A percentile compares a stretch with the other conserved stretches of the same genome.
Evolutionary conservation across 192 early-diverging fungal genomes (phyloP).

Genomic region (Lunasporangiospora selenospora): DNA sequence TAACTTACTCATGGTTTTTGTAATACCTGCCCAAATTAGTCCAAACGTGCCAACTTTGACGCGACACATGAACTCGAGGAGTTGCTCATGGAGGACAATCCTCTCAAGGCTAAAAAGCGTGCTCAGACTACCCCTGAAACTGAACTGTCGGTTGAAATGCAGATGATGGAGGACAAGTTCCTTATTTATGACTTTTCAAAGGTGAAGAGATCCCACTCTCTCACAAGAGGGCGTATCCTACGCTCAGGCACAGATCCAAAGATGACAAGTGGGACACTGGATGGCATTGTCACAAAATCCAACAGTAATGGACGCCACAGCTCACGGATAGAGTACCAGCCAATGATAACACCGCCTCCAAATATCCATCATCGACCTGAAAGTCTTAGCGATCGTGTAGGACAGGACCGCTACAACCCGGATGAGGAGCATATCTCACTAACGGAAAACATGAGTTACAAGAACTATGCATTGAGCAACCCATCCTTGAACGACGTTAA

Average conservation of each 20-base stretch:
- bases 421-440: conserved; percentile 29
- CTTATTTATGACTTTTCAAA: conserved; percentile 78
- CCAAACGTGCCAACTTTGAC: conserved; percentile 93
- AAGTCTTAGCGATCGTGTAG: conserved; percentile 35
- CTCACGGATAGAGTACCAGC: neutral
- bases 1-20: neutral
- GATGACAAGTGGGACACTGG: conserved; percentile 32
- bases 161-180: conserved; percentile 84
- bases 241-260: conserved; percentile 25
- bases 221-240: conserved; percentile 24
- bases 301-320: neutral
- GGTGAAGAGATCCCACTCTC: conserved; percentile 33
- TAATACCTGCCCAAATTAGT: no score
- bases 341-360: conserved; percentile 1
- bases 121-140: conserved; percentile 50
- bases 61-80: conserved; percentile 97
- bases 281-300: conserved; percentile 23
- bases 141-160: conserved; percentile 65
- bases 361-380: conserved; percentile 14
- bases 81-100: conserved; percentile 95
- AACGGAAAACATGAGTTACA: conserved; percentile 6
- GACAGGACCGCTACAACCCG: conserved; percentile 29
- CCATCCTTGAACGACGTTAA: neutral
- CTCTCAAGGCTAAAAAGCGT: conserved; percentile 79
- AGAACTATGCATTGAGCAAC: conserved; percentile 13